Evolutionary conservation across 768 basidiomycete genomes (phyloP).

Genomic region (Chalciporus pseudorubinellus): DNA sequence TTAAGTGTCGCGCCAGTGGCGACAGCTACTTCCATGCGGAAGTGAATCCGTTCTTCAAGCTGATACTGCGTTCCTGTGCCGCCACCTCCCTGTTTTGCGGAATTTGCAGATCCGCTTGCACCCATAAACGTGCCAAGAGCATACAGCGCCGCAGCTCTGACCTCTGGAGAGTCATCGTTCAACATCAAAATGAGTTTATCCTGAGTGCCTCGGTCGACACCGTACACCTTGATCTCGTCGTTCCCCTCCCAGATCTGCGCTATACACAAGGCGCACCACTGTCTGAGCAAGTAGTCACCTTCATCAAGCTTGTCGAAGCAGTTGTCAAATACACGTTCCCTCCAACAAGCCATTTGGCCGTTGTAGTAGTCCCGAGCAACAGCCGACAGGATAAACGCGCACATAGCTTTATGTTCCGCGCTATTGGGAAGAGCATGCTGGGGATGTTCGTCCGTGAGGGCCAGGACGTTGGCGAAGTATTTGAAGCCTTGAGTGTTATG

Average conservation of each 20-base stretch:
- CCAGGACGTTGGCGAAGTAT: constrained; percentile 80
- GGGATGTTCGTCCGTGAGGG: constrained; percentile 57
- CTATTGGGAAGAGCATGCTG: constrained; percentile 76
- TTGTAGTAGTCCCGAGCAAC: constrained; percentile 86
- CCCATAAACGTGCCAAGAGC: constrained; percentile 94
- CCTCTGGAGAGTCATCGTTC: constrained; percentile 88
- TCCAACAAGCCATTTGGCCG: constrained; percentile 84
- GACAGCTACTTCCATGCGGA: constrained; percentile 88
- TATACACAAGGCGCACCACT: constrained; percentile 93
- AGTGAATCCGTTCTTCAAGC: constrained; percentile 74
- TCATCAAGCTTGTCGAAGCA: constrained; percentile 85
- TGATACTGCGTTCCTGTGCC: constrained; percentile 80
- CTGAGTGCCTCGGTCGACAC: constrained; percentile 75
- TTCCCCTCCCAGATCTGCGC: constrained; percentile 93
- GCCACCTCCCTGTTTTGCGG: constrained; percentile 69
- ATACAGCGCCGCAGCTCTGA: constrained; percentile 86
- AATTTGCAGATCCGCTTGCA: constrained; percentile 74
- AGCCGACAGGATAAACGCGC: constrained; percentile 90
- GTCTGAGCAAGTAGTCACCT: constrained; percentile 87
- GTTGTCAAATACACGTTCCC: constrained; percentile 79
- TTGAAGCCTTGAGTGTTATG: constrained; percentile 78
- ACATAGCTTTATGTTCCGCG: constrained; percentile 97
- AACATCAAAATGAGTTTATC: constrained; percentile 78
- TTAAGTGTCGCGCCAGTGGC: constrained; percentile 86
- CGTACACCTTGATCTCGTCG: constrained; percentile 85